Percentiles rank a stretch among this genome's conserved stretches.
Evolutionary conservation across 2,329 filamentous ascomycete species (phyloP).

Genomic region (Aspergillus sp.): DNA sequence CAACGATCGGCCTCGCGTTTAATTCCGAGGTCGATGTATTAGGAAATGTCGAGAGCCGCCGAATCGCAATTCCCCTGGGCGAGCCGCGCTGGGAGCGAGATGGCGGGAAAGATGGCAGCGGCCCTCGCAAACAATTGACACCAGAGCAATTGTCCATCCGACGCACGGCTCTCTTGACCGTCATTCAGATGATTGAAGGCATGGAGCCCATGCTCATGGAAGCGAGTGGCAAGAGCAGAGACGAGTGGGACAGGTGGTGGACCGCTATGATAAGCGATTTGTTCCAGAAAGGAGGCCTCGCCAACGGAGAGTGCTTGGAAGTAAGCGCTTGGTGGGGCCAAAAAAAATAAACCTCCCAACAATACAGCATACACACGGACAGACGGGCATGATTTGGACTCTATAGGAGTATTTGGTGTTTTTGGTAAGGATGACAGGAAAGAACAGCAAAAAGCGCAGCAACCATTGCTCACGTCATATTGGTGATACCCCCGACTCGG

Average conservation of each 20-base stretch:
- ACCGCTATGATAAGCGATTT: slow-evolving; percentile 83
- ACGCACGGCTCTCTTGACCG: slow-evolving; percentile 75
- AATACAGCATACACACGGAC: background rate
- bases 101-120: slow-evolving; percentile 34
- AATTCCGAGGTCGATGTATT: slow-evolving; percentile 77
- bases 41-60: slow-evolving; percentile 67
- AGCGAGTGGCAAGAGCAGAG: slow-evolving; percentile 79
- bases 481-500: slow-evolving; percentile 38
- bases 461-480: slow-evolving; percentile 37
- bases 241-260: slow-evolving; percentile 91
- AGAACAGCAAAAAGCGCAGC: slow-evolving; percentile 23
- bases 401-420: slow-evolving; percentile 29
- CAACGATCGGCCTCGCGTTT: slow-evolving; percentile 71
- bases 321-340: slow-evolving; percentile 65
- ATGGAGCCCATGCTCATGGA: slow-evolving; percentile 81
- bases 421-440: slow-evolving; percentile 24
- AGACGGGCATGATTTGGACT: slow-evolving; percentile 13
- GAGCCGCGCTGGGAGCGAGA: slow-evolving; percentile 87
- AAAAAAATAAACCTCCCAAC: slow-evolving; percentile 45
- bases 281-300: slow-evolving; percentile 73
- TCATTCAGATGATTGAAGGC: slow-evolving; percentile 80
- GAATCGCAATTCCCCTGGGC: slow-evolving; percentile 82
- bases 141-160: slow-evolving; percentile 71
- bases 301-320: slow-evolving; percentile 80
- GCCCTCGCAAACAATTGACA: slow-evolving; percentile 55